A percentile compares a stretch with the other conserved stretches of the same genome.
Evolutionary conservation across 2,329 filamentous ascomycete genomes (phyloP).

Genomic region (Colletotrichum sp.): DNA sequence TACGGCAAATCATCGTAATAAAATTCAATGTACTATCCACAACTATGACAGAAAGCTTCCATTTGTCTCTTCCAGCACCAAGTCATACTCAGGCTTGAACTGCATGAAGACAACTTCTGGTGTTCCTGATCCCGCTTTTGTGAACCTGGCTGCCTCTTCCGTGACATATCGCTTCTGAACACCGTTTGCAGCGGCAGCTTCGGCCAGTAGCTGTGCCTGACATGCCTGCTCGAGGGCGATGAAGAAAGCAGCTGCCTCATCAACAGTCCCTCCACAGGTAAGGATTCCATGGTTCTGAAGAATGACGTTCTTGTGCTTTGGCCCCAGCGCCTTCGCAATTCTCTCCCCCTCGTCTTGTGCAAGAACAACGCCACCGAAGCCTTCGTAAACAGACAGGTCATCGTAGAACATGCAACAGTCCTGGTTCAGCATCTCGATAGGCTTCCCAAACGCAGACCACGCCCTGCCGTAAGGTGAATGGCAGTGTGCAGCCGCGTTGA

Average conservation of each 20-base stretch:
- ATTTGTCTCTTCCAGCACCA: background rate
- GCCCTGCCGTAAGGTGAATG: background rate
- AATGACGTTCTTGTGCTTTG: background rate
- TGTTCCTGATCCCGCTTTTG: background rate
- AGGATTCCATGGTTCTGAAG: background rate
- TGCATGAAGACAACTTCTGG: background rate
- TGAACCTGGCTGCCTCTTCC: background rate
- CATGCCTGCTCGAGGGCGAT: background rate
- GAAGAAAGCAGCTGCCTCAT: background rate
- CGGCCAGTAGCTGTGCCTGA: background rate
- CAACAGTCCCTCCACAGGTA: background rate
- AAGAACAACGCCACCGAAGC: background rate
- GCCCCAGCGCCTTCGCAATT: background rate
- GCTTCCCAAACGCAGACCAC: background rate
- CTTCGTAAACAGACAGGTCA: background rate
- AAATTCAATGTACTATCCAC: accelerated
- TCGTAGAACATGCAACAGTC: background rate
- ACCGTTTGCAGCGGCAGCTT: background rate
- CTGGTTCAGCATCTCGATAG: background rate
- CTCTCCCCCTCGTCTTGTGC: background rate
- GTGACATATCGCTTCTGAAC: background rate
- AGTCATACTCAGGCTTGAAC: background rate
- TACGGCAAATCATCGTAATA: background rate
- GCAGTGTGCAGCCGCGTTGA: background rate
- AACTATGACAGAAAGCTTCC: background rate